phyloP scores from a whole-genome alignment of 2,329 filamentous ascomycete species.

The Fusarium sp. region DNA sequence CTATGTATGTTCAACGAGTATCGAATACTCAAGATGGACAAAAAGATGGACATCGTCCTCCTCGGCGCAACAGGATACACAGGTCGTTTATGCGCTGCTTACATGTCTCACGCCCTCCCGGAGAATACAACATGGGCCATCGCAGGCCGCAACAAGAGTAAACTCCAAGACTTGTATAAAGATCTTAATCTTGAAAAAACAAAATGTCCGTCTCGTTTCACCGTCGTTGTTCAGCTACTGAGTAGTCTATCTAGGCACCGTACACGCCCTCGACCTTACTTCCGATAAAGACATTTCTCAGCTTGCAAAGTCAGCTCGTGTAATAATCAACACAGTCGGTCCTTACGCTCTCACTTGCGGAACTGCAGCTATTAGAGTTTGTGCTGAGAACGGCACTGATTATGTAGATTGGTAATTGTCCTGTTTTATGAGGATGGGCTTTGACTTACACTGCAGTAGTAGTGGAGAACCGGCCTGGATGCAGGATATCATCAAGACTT shows the following conservation, averaged over 20 bases:
- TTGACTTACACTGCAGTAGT: conserved; percentile 23
- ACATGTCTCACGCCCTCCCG: conserved; percentile 76
- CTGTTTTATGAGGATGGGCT: background rate
- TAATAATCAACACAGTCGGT: conserved; percentile 34
- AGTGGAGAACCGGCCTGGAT: conserved; percentile 42
- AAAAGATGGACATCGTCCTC: conserved; percentile 56
- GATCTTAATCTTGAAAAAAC: conserved; percentile 4
- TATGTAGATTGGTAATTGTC: conserved; percentile 41
- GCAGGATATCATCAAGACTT: conserved; percentile 22
- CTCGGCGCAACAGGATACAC: conserved; percentile 81
- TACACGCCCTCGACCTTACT: conserved; percentile 18
- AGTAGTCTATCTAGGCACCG: background rate
- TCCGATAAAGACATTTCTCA: conserved; percentile 10
- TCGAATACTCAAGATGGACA: conserved; percentile 10
- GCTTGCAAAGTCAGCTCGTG: conserved; percentile 1
- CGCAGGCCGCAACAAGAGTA: conserved; percentile 80
- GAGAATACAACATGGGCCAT: conserved; percentile 85
- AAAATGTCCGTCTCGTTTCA: conserved; percentile 13
- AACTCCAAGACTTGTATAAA: conserved; percentile 75
- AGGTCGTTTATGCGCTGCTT: conserved; percentile 78
- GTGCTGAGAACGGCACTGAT: conserved; percentile 40
- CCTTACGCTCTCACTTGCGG: conserved; percentile 35
- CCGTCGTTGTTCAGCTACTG: background rate
- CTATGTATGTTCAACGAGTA: no score
- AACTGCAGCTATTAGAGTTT: conserved; percentile 32